Conservation (phyloP, 2,329 filamentous ascomycete genomes). For the Ceratocystis harringtonii region DNA sequence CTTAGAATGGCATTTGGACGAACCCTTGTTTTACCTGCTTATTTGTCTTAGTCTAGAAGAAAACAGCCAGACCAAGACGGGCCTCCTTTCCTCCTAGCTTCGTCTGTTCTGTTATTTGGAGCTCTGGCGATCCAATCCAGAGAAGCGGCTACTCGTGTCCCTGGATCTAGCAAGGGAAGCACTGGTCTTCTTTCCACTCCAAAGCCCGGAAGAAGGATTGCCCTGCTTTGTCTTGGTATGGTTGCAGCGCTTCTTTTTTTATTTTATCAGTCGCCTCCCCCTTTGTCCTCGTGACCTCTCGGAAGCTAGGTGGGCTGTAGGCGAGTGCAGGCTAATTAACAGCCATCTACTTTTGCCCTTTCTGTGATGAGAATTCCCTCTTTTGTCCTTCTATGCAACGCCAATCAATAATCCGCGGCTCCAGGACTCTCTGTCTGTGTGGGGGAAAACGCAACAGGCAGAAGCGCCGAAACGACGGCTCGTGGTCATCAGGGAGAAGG, state of each 20-base stretch:
- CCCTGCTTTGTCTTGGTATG: neutral
- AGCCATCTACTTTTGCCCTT: too few relatives aligned
- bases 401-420: neutral
- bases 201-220: neutral
- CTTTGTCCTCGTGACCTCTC: neutral
- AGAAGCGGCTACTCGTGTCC: neutral
- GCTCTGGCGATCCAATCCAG: conserved; percentile 6
- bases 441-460: neutral
- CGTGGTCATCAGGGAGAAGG: neutral
- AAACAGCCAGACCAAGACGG: neutral
- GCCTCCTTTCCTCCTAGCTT: too few relatives aligned
- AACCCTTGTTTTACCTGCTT: neutral
- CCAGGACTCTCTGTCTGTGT: neutral
- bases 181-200: neutral
- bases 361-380: too few relatives aligned
- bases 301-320: neutral
- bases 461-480: neutral
- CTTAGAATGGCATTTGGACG: neutral
- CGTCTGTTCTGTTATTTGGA: neutral
- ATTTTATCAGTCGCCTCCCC: neutral
- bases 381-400: neutral
- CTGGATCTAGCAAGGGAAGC: neutral
- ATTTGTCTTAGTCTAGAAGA: neutral
- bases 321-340: neutral
- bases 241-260: neutral